These are phyloP conservation scores for Trichothecium sympodiale DNA, from an alignment of 2,329 filamentous ascomycete genomes.

Conservation along the genomic window DNA sequence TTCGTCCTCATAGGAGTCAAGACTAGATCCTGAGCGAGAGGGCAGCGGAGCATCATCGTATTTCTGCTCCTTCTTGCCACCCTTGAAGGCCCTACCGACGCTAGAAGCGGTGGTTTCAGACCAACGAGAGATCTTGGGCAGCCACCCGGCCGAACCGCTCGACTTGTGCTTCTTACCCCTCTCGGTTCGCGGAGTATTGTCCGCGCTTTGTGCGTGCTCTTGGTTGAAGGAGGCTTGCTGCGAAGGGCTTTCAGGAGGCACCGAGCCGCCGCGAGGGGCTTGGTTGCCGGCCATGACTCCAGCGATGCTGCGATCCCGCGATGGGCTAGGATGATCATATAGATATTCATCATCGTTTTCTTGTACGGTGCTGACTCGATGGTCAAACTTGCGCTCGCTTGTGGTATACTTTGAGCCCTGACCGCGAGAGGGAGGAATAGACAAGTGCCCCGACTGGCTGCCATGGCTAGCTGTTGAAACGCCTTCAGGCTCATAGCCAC, in stretches of 20 bases:
- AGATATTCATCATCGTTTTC: slow-evolving; percentile 68
- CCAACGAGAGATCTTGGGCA: slow-evolving; percentile 94
- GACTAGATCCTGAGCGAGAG: slow-evolving; percentile 71
- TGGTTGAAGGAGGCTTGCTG: slow-evolving; percentile 31
- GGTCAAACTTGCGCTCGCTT: slow-evolving; percentile 49
- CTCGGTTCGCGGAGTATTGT: slow-evolving; percentile 65
- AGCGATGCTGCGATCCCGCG: slow-evolving; percentile 23
- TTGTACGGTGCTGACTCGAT: slow-evolving; percentile 81
- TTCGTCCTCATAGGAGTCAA: slow-evolving; percentile 55
- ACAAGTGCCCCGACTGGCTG: slow-evolving; percentile 67
- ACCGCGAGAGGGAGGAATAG: slow-evolving; percentile 43
- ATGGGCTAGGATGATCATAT: slow-evolving; percentile 40
- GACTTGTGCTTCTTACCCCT: slow-evolving; percentile 85
- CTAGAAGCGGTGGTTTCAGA: slow-evolving; percentile 92
- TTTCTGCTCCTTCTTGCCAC: slow-evolving; percentile 50
- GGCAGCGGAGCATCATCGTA: slow-evolving; percentile 42
- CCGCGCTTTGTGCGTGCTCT: slow-evolving; percentile 47
- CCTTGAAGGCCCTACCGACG: slow-evolving; percentile 65
- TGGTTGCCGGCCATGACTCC: slow-evolving; percentile 54
- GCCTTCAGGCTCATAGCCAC: slow-evolving; percentile 76
- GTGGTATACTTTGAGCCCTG: slow-evolving; percentile 17
- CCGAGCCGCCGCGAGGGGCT: slow-evolving; percentile 35
- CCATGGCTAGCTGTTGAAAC: slow-evolving; percentile 58
- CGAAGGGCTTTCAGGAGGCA: slow-evolving; percentile 48
- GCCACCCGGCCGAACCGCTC: slow-evolving; percentile 63